Percentiles rank a stretch among this genome's conserved stretches.
These are phyloP conservation scores for Verbena officinalis DNA, from an alignment of 257 asterid genomes.

Conservation along the genomic window DNA sequence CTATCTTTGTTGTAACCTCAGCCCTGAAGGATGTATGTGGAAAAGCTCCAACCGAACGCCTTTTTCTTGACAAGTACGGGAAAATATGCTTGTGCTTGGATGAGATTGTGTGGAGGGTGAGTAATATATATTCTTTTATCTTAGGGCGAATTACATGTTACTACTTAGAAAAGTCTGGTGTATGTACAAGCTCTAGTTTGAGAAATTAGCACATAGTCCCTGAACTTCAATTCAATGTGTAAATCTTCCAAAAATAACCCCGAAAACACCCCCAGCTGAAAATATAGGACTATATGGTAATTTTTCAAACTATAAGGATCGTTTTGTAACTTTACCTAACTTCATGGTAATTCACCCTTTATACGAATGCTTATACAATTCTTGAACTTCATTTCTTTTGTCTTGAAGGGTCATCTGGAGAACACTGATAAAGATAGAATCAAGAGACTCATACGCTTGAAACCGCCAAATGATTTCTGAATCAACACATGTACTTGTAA, in stretches of 20 bases:
- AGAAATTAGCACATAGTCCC: too few species aligned
- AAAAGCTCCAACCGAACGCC: conserved; percentile 87
- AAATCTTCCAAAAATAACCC: too few species aligned
- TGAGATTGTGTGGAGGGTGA: conserved; percentile 97
- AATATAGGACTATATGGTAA: too few species aligned
- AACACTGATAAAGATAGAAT: conserved; percentile 68
- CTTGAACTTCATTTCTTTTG: not conserved
- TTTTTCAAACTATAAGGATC: too few species aligned
- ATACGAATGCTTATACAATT: not conserved
- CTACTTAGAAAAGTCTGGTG: too few species aligned
- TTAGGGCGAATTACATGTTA: too few species aligned
- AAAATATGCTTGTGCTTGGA: conserved; percentile 94
- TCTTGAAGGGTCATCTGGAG: conserved; percentile 56
- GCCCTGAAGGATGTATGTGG: conserved; percentile 96
- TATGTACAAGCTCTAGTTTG: too few species aligned
- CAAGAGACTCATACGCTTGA: conserved; percentile 54
- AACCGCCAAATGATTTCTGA: conserved; percentile 56
- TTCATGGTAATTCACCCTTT: too few species aligned
- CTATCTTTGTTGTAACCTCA: conserved; percentile 82
- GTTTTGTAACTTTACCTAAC: too few species aligned
- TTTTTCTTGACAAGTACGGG: conserved; percentile 93
- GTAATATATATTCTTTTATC: conserved; percentile 1
- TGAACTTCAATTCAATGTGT: too few species aligned
- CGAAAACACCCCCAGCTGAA: too few species aligned
- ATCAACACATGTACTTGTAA: not conserved